Base-by-base conservation (phyloP, 208 protist genomes). In the Naegleria fowleri region DNA sequence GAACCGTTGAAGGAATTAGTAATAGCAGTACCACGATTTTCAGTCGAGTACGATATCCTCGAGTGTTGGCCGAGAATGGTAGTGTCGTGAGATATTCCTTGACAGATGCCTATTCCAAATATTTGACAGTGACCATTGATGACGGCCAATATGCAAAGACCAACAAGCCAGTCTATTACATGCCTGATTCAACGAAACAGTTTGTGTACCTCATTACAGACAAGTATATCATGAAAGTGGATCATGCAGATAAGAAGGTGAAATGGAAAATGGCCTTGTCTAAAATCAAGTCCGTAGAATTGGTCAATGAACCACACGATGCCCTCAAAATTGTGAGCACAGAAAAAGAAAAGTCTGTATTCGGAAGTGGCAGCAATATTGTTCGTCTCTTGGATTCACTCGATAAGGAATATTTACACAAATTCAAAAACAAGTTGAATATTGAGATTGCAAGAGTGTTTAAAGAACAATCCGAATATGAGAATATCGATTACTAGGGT, bases 1-100 rank as follows among this genome's bases (percentile, higher is more conserved):
- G 22, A 85, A 91, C 91, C 16, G 40, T 41, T 7, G 48, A 92
- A 52, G 91, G 91, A 29, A 76, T 92, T 76, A 41, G 29, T 22
- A 87, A 87, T 13, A 43, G 39, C 38, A 29, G 33, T 25, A 67
- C 29, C 11, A 41, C 22, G 6, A 25, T 48, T 38, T 7, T 19
- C 33, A 40, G 4, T 25, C 9, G 86, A 41, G 48, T 67, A 4
- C 5, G 86, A n/a, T 67, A 36, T 6, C 41, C 86, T 11, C 33
- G 86, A 67, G 25, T 25, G 25, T 67, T 89, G 25, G n/a, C 15
- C 15, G 36, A 89, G 5, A 40, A 89, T 67, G 86, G 86, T 29
- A 39, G 36, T 48, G 83, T 86, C 0, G 5, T 86, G 7, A 51
- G 38, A 22, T 86, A 86, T 86, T 86, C 83, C 15, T 5, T 86